Evolutionary conservation across 1,284 basidiomycete genomes (phyloP).

Genomic region (Moesziomyces aphidis): DNA sequence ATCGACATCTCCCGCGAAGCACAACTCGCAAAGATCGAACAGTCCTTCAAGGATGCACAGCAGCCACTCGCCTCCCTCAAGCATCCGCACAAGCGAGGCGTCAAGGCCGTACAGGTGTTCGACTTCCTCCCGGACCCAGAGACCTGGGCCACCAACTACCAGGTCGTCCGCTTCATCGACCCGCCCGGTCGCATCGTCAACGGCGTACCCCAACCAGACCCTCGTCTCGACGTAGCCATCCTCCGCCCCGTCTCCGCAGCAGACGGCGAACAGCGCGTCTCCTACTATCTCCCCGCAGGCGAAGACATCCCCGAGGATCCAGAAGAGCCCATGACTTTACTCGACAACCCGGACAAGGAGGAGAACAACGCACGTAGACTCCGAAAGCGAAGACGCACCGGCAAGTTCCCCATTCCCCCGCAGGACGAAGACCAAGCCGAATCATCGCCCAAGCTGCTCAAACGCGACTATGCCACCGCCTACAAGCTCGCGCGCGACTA

Average conservation of each 20-base stretch:
- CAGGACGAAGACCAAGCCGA: constrained; percentile 14
- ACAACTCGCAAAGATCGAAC: constrained; percentile 61
- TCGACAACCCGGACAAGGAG: constrained; percentile 38
- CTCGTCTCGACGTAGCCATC: constrained; percentile 55
- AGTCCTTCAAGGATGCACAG: constrained; percentile 57
- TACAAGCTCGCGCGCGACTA: constrained; percentile 59
- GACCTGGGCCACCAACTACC: constrained; percentile 65
- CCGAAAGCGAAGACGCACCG: constrained; percentile 57
- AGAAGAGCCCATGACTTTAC: constrained; percentile 32
- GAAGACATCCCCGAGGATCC: constrained; percentile 51
- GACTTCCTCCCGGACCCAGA: constrained; percentile 66
- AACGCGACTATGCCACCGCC: constrained; percentile 52
- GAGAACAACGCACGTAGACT: constrained; percentile 53
- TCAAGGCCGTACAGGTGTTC: constrained; percentile 60
- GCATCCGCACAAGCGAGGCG: constrained; percentile 62
- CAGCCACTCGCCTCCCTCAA: constrained; percentile 48
- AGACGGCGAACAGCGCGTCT: constrained; percentile 60
- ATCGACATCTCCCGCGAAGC: constrained; percentile 59
- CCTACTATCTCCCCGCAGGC: constrained; percentile 59
- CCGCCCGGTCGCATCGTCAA: constrained; percentile 55
- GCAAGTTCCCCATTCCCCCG: constrained; percentile 48
- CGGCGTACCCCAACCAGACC: constrained; percentile 51
- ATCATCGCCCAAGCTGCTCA: constrained; percentile 22
- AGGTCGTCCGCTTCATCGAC: constrained; percentile 65
- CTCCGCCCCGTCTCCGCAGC: constrained; percentile 57